phyloP scores from a whole-genome alignment of 2,329 filamentous ascomycete species.

The Coniochaeta sp. region DNA sequence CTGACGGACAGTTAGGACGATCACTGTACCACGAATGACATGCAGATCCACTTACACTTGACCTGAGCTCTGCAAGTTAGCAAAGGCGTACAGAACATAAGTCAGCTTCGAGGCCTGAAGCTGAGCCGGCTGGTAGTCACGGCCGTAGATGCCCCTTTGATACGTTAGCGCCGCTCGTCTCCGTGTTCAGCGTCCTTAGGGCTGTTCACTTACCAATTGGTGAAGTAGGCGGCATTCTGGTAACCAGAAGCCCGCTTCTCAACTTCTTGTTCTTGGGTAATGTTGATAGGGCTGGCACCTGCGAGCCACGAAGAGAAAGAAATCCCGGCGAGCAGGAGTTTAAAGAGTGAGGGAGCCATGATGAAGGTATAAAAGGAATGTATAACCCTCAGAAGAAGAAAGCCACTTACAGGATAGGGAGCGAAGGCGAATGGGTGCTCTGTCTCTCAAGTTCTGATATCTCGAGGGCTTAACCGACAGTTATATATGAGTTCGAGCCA shows the following conservation, averaged over 20 bases:
- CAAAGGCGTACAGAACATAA: constrained; percentile 75
- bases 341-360: constrained; percentile 1
- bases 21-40: background rate
- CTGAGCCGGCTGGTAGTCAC: constrained; percentile 64
- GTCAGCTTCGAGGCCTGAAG: constrained; percentile 64
- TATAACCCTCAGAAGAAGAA: background rate
- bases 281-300: background rate
- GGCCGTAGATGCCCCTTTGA: constrained; percentile 50
- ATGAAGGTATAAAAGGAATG: background rate
- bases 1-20: constrained; percentile 19
- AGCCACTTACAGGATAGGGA: background rate
- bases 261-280: background rate
- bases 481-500: background rate
- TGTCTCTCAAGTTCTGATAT: background rate
- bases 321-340: background rate
- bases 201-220: constrained; percentile 34
- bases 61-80: constrained; percentile 64
- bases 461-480: background rate
- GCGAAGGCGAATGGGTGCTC: background rate
- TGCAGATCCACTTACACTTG: constrained; percentile 53
- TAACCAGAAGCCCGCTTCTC: constrained; percentile 17
- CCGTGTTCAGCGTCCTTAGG: background rate
- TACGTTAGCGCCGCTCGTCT: constrained; percentile 2
- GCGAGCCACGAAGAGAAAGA: background rate
- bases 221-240: constrained; percentile 38